Evolutionary conservation across 805 yeast genomes (phyloP).

Genomic region (Candida schatavii): DNA sequence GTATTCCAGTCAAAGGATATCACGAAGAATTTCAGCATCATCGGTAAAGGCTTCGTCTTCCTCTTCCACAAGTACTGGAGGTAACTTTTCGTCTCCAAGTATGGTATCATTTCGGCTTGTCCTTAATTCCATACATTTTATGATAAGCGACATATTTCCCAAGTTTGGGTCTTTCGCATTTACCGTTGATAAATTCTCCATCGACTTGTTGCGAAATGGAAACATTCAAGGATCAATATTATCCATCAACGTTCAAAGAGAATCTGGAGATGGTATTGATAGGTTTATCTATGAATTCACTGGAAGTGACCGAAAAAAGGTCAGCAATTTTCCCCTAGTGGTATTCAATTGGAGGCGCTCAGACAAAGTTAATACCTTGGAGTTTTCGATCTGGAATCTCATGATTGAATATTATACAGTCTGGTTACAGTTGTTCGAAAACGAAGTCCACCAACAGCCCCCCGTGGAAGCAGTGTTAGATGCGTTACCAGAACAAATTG

Average conservation of each 20-base stretch:
- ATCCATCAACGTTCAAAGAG: constrained; percentile 16
- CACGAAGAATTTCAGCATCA: constrained; percentile 9
- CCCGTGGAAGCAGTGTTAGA: constrained; percentile 4
- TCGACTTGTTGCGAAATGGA: constrained; percentile 16
- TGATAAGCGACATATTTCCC: constrained; percentile 15
- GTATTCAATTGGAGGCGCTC: constrained; percentile 16
- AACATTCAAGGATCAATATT: constrained; percentile 23
- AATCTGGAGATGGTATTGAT: constrained; percentile 6
- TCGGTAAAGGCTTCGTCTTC: background rate
- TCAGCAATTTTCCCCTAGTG: constrained; percentile 19
- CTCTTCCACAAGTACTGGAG: background rate
- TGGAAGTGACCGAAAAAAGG: constrained; percentile 6
- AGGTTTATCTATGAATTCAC: constrained; percentile 22
- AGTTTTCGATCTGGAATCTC: constrained; percentile 46
- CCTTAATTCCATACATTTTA: constrained; percentile 17
- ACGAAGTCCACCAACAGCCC: constrained; percentile 7
- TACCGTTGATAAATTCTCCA: constrained; percentile 11
- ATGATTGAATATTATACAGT: constrained; percentile 56
- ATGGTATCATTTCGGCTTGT: constrained; percentile 27
- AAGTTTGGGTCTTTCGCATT: constrained; percentile 26
- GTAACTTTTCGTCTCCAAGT: constrained; percentile 7
- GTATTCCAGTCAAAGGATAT: constrained; percentile 12
- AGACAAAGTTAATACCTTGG: constrained; percentile 34
- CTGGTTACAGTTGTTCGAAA: constrained; percentile 50
- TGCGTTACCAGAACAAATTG: background rate